A percentile compares a stretch with the other conserved stretches of the same genome.
phyloP scores from a whole-genome alignment of 2,329 filamentous ascomycete species.

The Aspergillus sp. region DNA sequence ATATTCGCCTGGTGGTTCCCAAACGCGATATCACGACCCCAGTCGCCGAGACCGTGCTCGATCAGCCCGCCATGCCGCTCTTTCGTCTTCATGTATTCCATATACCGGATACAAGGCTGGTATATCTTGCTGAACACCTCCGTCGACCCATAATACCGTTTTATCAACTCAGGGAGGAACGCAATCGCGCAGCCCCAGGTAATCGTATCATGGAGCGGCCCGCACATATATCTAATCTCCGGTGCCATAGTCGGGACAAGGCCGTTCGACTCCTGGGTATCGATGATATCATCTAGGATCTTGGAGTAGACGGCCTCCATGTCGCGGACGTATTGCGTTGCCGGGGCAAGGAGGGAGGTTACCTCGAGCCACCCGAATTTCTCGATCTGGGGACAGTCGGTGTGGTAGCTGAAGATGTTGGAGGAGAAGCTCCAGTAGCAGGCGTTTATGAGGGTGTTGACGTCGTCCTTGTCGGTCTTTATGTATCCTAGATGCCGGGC shows the following conservation, averaged over 20 bases:
- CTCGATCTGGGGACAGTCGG: slow-evolving; percentile 49
- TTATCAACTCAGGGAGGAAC: slow-evolving; percentile 22
- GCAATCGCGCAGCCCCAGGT: slow-evolving; percentile 27
- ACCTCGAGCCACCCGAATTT: slow-evolving; percentile 53
- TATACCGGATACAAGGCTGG: slow-evolving; percentile 21
- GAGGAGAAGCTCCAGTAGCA: slow-evolving; percentile 48
- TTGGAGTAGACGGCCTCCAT: slow-evolving; percentile 50
- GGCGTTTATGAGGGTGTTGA: slow-evolving; percentile 33
- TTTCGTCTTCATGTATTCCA: slow-evolving; percentile 26
- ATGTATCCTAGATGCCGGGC: slow-evolving; percentile 21
- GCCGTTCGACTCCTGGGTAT: slow-evolving; percentile 46
- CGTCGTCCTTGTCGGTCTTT: slow-evolving; percentile 23
- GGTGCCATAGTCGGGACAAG: slow-evolving; percentile 51
- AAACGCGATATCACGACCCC: slow-evolving; percentile 26
- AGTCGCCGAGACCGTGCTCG: slow-evolving; percentile 25
- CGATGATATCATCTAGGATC: slow-evolving; percentile 49
- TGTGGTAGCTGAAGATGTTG: slow-evolving; percentile 50
- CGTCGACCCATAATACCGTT: slow-evolving; percentile 22
- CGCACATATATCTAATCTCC: slow-evolving; percentile 50
- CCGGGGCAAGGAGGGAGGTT: slow-evolving; percentile 46
- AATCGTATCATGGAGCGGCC: slow-evolving; percentile 47
- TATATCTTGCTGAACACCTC: slow-evolving; percentile 22
- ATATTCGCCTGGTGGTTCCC: slow-evolving; percentile 29
- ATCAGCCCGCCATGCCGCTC: slow-evolving; percentile 24
- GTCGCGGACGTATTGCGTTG: slow-evolving; percentile 49